These are phyloP conservation scores for Dioscorea dumetorum DNA, from an alignment of 106 monocot genomes.

Conservation along the genomic window DNA sequence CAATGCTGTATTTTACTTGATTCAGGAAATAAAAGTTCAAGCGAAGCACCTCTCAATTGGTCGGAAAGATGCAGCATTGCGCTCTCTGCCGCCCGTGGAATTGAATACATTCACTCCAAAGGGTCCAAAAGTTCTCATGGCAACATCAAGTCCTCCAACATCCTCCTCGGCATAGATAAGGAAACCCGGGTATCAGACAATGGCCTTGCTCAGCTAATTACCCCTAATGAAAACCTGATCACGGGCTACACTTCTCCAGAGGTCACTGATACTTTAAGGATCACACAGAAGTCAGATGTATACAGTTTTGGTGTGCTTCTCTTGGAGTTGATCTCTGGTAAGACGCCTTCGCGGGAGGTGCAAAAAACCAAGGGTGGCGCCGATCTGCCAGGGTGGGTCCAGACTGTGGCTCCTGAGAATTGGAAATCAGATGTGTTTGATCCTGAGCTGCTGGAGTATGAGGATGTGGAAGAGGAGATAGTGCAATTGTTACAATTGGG, in stretches of 20 bases:
- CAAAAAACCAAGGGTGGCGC: conserved; percentile 27
- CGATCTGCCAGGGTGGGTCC: conserved; percentile 24
- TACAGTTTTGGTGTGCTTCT: conserved; percentile 68
- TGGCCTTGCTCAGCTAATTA: conserved; percentile 29
- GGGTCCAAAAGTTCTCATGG: conserved; percentile 42
- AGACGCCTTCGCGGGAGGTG: conserved; percentile 29
- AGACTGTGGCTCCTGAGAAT: conserved; percentile 14
- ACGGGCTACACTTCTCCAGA: conserved; percentile 56
- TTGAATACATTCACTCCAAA: conserved; percentile 54
- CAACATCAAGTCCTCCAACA: conserved; percentile 73
- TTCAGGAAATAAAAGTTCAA: conserved; percentile 39
- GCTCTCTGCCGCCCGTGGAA: conserved; percentile 40
- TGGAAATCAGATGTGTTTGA: conserved; percentile 27
- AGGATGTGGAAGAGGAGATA: conserved; percentile 27
- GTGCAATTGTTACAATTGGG: conserved; percentile 22
- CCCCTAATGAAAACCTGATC: conserved; percentile 8
- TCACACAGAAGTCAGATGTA: conserved; percentile 63
- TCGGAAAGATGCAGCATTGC: conserved; percentile 37
- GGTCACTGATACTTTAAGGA: conserved; percentile 29
- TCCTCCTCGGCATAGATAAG: conserved; percentile 36
- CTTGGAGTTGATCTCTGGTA: conserved; percentile 57
- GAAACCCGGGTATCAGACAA: conserved; percentile 48
- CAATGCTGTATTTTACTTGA: no score
- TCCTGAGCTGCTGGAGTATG: conserved; percentile 15
- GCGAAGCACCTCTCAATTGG: conserved; percentile 49